Evolutionary conservation across 371 early-diverging fungal genomes (phyloP).

Genomic region (Lichtheimia ornata): DNA sequence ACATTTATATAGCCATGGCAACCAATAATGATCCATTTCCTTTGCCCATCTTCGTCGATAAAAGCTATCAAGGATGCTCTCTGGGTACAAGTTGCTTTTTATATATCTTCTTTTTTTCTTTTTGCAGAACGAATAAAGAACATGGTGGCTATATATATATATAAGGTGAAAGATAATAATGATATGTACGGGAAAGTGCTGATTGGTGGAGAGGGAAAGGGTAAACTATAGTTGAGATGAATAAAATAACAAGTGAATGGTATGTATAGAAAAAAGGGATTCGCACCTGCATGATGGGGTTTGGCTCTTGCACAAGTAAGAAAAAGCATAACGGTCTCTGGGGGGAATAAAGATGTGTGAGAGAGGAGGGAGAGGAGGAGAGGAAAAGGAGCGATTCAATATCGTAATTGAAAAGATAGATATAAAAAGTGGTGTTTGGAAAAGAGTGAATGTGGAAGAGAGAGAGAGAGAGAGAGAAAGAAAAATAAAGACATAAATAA

Average conservation of each 20-base stretch:
- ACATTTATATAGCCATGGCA: too few relatives aligned
- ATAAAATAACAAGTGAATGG: constrained; percentile 6
- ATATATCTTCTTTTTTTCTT: not conserved
- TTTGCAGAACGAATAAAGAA: constrained; percentile 13
- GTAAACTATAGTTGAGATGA: constrained; percentile 6
- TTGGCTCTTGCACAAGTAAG: constrained; percentile 10
- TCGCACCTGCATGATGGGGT: constrained; percentile 7
- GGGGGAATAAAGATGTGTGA: not conserved
- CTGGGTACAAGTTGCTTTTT: not conserved
- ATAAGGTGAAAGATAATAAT: constrained; percentile 5
- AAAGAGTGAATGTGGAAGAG: constrained; percentile 6
- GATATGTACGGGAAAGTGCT: constrained; percentile 9
- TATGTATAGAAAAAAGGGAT: constrained; percentile 14
- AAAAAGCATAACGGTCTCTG: not conserved
- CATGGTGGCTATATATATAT: constrained; percentile 8
- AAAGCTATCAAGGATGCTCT: not conserved
- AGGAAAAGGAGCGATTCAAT: constrained; percentile 5
- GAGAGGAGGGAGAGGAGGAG: not conserved
- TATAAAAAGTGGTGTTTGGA: not conserved
- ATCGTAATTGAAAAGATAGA: not conserved
- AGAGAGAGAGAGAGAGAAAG: constrained; percentile 10
- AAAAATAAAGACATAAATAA: constrained; percentile 2
- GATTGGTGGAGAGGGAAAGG: constrained; percentile 1
- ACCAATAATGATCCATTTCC: too few relatives aligned
- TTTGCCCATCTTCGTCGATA: too few relatives aligned